Conservation (phyloP, 1,139 yeast genomes). For the Candida tunisiensis region DNA sequence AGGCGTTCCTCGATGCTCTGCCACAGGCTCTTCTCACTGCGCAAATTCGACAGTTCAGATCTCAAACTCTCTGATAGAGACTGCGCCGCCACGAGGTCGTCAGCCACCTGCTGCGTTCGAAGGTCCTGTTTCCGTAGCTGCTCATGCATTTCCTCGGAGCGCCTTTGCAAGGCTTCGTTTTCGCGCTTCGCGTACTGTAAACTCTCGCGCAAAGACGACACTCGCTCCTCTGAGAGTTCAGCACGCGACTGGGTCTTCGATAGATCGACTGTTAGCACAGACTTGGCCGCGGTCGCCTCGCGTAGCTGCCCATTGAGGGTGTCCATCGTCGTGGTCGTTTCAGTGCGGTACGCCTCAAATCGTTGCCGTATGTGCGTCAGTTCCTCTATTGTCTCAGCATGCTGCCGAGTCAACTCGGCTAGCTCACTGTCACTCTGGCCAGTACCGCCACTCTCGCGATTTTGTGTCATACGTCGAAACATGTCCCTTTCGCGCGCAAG, state of each 20-base stretch:
- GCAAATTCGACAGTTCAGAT: conserved; percentile 30
- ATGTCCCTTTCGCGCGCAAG: conserved; percentile 50
- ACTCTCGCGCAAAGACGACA: conserved; percentile 17
- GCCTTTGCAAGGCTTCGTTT: conserved; percentile 26
- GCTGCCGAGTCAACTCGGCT: conserved; percentile 18
- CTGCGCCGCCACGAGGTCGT: conserved; percentile 31
- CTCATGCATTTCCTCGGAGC: conserved; percentile 36
- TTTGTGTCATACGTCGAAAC: conserved; percentile 27
- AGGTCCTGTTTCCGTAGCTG: conserved; percentile 34
- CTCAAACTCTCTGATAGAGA: conserved; percentile 19
- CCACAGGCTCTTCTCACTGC: conserved; percentile 39
- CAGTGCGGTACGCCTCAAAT: conserved; percentile 22
- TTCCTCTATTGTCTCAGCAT: conserved; percentile 17
- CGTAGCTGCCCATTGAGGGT: conserved; percentile 24
- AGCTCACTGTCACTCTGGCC: conserved; percentile 14
- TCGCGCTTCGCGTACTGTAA: conserved; percentile 26
- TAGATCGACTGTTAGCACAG: conserved; percentile 27
- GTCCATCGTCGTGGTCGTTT: conserved; percentile 25
- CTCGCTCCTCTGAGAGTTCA: conserved; percentile 30
- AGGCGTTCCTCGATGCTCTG: conserved; percentile 34
- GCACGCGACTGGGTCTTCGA: conserved; percentile 31
- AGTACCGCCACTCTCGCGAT: conserved; percentile 1
- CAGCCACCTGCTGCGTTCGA: conserved; percentile 39
- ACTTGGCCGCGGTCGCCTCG: conserved; percentile 29
- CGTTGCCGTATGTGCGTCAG: conserved; percentile 19